These are phyloP conservation scores for Lotmaria passim DNA, from an alignment of 208 protist genomes.

Conservation along the genomic window DNA sequence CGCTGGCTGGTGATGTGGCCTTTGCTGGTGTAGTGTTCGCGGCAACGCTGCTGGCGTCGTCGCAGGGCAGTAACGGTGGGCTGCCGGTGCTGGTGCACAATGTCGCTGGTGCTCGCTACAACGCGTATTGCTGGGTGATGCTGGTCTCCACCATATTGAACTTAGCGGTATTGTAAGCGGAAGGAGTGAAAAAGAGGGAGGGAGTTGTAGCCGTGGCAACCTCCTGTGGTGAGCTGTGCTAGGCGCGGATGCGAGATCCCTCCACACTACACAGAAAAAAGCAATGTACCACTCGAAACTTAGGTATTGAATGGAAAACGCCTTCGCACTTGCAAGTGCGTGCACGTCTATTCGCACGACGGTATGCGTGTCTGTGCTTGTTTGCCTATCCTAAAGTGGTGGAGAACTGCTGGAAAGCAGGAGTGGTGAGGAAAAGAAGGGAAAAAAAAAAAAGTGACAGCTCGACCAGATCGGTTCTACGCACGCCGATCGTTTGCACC, in stretches of 20 bases:
- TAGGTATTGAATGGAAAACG: too few relatives aligned
- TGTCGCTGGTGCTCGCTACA: conserved; percentile 19
- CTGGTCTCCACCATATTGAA: conserved; percentile 8
- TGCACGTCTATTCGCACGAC: conserved; percentile 2
- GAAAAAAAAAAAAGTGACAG: too few relatives aligned
- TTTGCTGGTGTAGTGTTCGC: conserved; percentile 18
- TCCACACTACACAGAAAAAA: too few relatives aligned
- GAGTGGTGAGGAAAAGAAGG: neutral
- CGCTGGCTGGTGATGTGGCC: conserved; percentile 17
- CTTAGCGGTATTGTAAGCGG: neutral
- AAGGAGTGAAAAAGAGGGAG: neutral
- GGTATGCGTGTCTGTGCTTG: neutral
- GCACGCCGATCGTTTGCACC: too few relatives aligned
- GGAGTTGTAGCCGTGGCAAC: neutral
- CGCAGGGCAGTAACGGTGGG: too few relatives aligned
- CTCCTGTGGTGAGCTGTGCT: too few relatives aligned
- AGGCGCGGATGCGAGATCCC: too few relatives aligned
- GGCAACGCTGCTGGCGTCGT: conserved; percentile 14
- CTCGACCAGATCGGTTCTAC: too few relatives aligned
- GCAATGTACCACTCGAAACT: too few relatives aligned
- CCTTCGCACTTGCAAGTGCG: too few relatives aligned
- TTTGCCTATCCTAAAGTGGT: neutral
- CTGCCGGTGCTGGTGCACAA: conserved; percentile 16
- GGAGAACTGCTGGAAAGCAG: neutral
- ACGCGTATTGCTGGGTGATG: conserved; percentile 30